Conservation (phyloP, 495 filamentous ascomycete genomes). For the Penicillium odoratum region DNA sequence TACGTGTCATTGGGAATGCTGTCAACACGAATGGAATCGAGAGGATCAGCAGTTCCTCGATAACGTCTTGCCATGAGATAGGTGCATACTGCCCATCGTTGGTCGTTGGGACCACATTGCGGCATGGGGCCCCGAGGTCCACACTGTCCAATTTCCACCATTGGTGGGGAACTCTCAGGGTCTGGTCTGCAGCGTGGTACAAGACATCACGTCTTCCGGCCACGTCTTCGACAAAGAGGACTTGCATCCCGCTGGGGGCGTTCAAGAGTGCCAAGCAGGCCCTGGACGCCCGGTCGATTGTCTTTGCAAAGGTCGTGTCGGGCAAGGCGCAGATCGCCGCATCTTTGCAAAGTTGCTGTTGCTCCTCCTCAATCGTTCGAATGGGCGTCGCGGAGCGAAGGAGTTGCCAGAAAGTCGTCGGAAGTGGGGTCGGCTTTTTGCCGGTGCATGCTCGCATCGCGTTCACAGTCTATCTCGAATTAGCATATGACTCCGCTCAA, state of each 20-base stretch:
- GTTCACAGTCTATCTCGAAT: background rate
- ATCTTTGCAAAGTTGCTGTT: background rate
- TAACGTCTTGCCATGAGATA: too few relatives aligned
- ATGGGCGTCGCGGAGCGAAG: background rate
- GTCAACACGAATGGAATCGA: too few relatives aligned
- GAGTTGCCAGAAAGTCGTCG: background rate
- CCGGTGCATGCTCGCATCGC: background rate
- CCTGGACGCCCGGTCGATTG: background rate
- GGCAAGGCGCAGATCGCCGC: background rate
- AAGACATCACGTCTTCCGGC: background rate
- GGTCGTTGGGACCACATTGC: too few relatives aligned
- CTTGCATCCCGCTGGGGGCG: background rate
- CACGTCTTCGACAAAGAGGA: background rate
- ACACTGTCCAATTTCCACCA: too few relatives aligned
- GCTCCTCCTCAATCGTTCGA: background rate
- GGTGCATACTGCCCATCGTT: too few relatives aligned
- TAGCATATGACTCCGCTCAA: background rate
- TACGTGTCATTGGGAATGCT: background rate
- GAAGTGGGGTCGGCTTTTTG: background rate
- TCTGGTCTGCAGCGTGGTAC: too few relatives aligned
- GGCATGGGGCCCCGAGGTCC: too few relatives aligned
- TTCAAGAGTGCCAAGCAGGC: background rate
- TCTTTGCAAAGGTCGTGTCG: background rate
- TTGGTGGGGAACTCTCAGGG: too few relatives aligned
- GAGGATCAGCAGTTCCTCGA: too few relatives aligned